Evolutionary conservation across 345 rosid genomes (phyloP).

Genomic region (Jatropha curcas): DNA sequence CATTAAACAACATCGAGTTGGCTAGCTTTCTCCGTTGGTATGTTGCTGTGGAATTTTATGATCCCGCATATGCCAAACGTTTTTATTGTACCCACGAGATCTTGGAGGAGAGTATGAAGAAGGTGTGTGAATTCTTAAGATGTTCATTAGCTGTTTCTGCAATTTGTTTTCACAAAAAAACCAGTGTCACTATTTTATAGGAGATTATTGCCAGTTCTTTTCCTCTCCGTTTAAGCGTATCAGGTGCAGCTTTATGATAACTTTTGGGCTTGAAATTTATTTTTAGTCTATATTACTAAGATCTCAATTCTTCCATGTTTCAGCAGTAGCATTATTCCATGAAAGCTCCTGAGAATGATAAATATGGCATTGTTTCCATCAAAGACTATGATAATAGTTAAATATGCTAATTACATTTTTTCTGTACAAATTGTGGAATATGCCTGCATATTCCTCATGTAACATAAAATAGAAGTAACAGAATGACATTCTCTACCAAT

Average conservation of each 20-base stretch:
- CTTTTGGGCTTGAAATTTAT: neutral
- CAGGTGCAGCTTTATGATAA: neutral
- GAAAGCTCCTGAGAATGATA: too few species aligned
- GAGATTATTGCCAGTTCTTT: too few species aligned
- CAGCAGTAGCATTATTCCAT: too few species aligned
- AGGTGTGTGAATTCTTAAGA: constrained; percentile 53
- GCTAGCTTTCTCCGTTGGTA: constrained; percentile 98
- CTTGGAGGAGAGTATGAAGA: constrained; percentile 67
- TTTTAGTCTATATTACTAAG: too few species aligned
- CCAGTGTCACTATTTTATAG: neutral
- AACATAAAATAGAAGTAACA: constrained; percentile 4
- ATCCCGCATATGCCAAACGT: constrained; percentile 78
- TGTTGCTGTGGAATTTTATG: constrained; percentile 89
- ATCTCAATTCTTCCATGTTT: too few species aligned
- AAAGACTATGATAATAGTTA: neutral
- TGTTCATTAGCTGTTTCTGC: neutral
- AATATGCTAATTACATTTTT: neutral
- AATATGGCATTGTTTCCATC: too few species aligned
- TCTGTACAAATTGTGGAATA: too few species aligned
- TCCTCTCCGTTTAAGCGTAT: neutral
- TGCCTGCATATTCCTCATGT: too few species aligned
- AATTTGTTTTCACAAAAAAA: neutral
- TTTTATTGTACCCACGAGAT: constrained; percentile 76
- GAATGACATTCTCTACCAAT: neutral
- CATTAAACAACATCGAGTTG: constrained; percentile 75